These are phyloP conservation scores for Amanita brunnescens DNA, from an alignment of 768 basidiomycete species.

Conservation along the genomic window DNA sequence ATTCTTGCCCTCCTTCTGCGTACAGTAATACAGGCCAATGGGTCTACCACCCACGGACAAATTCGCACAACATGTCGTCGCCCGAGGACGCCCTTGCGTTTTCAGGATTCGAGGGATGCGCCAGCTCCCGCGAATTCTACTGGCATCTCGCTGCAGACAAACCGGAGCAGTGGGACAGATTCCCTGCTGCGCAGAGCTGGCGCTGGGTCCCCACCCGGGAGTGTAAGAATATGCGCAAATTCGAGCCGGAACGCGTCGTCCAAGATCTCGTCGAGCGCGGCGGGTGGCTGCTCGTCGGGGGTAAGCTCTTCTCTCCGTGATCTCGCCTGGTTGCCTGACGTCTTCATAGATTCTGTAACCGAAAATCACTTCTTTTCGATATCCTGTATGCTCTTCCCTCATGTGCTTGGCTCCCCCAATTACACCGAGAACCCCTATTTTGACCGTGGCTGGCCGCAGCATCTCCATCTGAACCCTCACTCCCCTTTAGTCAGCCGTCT, in stretches of 20 bases:
- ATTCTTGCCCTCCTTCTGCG: slow-evolving; percentile 22
- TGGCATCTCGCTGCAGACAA: slow-evolving; percentile 58
- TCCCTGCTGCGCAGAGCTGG: slow-evolving; percentile 44
- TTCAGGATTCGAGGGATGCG: slow-evolving; percentile 54
- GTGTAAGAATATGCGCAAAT: slow-evolving; percentile 32
- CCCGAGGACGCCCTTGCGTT: slow-evolving; percentile 38
- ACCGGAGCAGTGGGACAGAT: slow-evolving; percentile 38
- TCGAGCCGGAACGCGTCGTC: slow-evolving; percentile 37
- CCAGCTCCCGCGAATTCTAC: slow-evolving; percentile 48
- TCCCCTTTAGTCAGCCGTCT: slow-evolving; percentile 40
- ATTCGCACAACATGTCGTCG: slow-evolving; percentile 11
- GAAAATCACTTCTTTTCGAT: slow-evolving; percentile 72
- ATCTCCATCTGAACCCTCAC: slow-evolving; percentile 48
- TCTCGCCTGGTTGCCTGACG: background rate
- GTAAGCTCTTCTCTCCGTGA: slow-evolving; percentile 24
- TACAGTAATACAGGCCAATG: slow-evolving; percentile 24
- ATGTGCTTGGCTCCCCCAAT: slow-evolving; percentile 57
- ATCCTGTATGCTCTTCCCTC: slow-evolving; percentile 57
- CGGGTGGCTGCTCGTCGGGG: slow-evolving; percentile 61
- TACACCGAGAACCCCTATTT: slow-evolving; percentile 45
- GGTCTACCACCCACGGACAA: slow-evolving; percentile 23
- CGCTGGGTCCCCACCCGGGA: slow-evolving; percentile 40
- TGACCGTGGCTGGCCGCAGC: slow-evolving; percentile 59
- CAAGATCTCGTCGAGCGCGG: slow-evolving; percentile 56
- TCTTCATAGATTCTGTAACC: slow-evolving; percentile 47